Conservation (phyloP, 768 basidiomycete species). For the Boletus sp. region DNA sequence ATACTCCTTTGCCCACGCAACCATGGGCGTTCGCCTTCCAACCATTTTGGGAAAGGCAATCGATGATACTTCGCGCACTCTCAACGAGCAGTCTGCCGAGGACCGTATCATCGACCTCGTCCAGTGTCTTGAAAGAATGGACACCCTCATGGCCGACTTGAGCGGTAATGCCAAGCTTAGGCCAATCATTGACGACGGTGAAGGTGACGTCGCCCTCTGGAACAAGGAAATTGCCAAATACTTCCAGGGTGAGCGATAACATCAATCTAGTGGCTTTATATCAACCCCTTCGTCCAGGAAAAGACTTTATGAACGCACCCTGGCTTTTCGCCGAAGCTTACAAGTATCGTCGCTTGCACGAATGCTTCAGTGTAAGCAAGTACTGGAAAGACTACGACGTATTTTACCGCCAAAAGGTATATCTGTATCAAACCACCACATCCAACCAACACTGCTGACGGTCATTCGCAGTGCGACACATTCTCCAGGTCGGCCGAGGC, state of each 20-base stretch:
- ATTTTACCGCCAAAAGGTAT: conserved; percentile 91
- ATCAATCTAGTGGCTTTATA: background rate
- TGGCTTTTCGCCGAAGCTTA: conserved; percentile 97
- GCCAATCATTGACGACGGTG: conserved; percentile 86
- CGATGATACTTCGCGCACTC: conserved; percentile 83
- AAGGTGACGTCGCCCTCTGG: conserved; percentile 92
- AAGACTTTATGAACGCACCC: conserved; percentile 93
- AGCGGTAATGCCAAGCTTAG: conserved; percentile 80
- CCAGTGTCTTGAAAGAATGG: conserved; percentile 86
- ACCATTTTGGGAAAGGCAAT: conserved; percentile 96
- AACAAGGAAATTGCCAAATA: conserved; percentile 96
- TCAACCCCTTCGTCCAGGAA: conserved; percentile 42
- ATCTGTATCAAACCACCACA: conserved; percentile 22
- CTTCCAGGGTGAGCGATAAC: conserved; percentile 65
- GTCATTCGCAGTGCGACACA: conserved; percentile 70
- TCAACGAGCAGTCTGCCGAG: conserved; percentile 82
- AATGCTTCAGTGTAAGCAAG: conserved; percentile 90
- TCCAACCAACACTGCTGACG: conserved; percentile 4
- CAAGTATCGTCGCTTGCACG: conserved; percentile 87
- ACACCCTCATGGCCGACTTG: conserved; percentile 81
- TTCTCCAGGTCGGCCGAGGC: conserved; percentile 90
- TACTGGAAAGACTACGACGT: conserved; percentile 91
- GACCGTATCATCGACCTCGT: conserved; percentile 83
- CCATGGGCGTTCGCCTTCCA: conserved; percentile 93
- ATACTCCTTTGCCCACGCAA: conserved; percentile 85